Base-by-base conservation (phyloP, 805 yeast species). In the Nakazawaea ernobii region DNA sequence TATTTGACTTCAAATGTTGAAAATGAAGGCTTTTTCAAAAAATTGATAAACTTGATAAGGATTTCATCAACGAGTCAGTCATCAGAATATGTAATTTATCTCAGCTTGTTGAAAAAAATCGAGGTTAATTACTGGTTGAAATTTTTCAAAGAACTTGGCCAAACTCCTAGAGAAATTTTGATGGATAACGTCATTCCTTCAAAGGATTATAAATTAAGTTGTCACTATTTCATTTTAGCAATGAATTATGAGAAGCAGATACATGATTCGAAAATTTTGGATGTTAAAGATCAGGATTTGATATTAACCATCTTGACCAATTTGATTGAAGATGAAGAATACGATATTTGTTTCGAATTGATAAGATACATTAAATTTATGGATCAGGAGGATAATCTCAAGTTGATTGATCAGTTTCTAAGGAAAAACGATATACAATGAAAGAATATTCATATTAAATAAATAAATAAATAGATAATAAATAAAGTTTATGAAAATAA, bases 291-390 rank as follows among this genome's bases (percentile, higher is more conserved):
- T 55, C 61, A 68, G 29, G 55, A 55, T 9, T 62, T 77, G 46
- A 70, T 76, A 17, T 54, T 69, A 32, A 60, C 70, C 45, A 75
- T 77, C 11, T 62, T 78, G 39, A 59, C 62, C 45, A 70, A 73
- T 60, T 62, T 78, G 43, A 63, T 63, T 33, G 56, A 58, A 7
- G 64, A 66, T n/a, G 65, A 68, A 47, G 61, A 60, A 44, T 78
- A 75, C 69, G 80, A 74, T 39, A 74, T 79, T 56, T 72, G 80
- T 37, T 77, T 75, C 57, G 82, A 78, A 52, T 60, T 78, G 48
- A 67, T 80, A 45, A 63, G 83, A 42, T 78, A 75, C 53, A 69
- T 78, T 46, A 78, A 78, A 54, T 56, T 78, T 14, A 64, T 78
- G 32, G 80, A 66, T 32, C 54, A 57, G 28, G 42, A 44, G 13